Percentiles rank a stretch among this genome's conserved stretches.
These are phyloP conservation scores for Haplosporangium sp. DNA, from an alignment of 371 early-diverging fungal species.

Conservation along the genomic window DNA sequence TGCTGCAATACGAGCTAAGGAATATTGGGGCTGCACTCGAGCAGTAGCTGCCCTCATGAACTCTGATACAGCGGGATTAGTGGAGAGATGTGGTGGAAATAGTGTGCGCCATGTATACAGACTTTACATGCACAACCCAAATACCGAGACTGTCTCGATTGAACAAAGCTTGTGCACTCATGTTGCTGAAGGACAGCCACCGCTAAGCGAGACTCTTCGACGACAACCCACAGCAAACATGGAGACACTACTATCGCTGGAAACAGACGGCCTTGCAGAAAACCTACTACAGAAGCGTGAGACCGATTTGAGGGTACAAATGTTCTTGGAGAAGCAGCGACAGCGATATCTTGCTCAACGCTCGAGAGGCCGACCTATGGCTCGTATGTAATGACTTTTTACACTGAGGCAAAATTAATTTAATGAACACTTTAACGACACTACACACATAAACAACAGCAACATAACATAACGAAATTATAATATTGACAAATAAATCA, in stretches of 20 bases:
- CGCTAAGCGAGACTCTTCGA: background rate
- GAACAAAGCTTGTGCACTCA: background rate
- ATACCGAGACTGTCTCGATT: background rate
- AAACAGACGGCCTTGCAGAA: background rate
- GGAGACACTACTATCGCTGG: background rate
- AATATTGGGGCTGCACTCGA: slow-evolving; percentile 36
- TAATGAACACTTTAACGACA: background rate
- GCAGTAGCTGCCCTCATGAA: slow-evolving; percentile 42
- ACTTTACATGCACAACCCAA: slow-evolving; percentile 29
- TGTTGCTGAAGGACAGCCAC: background rate
- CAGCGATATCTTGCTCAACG: slow-evolving; percentile 9
- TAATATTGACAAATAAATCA: too few species aligned
- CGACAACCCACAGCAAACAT: slow-evolving; percentile 2
- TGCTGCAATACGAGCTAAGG: slow-evolving; percentile 26
- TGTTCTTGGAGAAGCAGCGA: slow-evolving; percentile 18
- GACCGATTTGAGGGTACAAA: slow-evolving; percentile 3
- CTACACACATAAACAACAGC: background rate
- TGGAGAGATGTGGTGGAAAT: slow-evolving; percentile 21
- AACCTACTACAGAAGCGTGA: slow-evolving; percentile 4
- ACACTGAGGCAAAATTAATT: background rate
- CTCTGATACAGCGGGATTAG: slow-evolving; percentile 7
- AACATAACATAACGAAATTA: background rate
- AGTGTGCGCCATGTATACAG: slow-evolving; percentile 41
- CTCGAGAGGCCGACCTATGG: slow-evolving; percentile 26
- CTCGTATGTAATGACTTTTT: slow-evolving; percentile 19